Base-by-base conservation (phyloP, 345 rosid genomes). In the Hibiscus trionum region DNA sequence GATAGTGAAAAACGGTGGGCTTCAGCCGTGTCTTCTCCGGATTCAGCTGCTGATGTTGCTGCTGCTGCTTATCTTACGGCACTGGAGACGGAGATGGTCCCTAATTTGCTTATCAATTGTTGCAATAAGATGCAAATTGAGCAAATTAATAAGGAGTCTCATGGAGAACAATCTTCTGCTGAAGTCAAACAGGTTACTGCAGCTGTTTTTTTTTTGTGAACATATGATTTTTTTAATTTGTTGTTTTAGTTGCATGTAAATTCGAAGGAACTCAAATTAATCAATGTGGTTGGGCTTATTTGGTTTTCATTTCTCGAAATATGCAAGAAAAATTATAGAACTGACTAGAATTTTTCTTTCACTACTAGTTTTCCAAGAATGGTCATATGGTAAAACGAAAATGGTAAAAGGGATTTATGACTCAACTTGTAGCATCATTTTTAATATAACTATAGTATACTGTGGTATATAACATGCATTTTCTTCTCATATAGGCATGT, bases 41-140 rank as follows among this genome's bases (percentile, higher is more conserved):
- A 78, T 78, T 81, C 87, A 7, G 99, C 99, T n/a, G 97, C 99
- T 35, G 96, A 90, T 84, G 86, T 88, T 66, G 96, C 92, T 3
- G 82, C 86, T 12, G 78, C 91, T 39, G 84, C 86, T 7, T 95
- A 95, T 61, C 46, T 90, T 11, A 79, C 86, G 1, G 87, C 91
- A 21, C 87, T 95, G 37, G 85, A 86, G 73, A 84, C 75, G 37
- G 97, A 95, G 73, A 69, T 85, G 77, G 83, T 82, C 7, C 92
- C 92, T 2, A 92, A 92, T 81, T 82, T 95, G 53, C 88, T 95
- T 16, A 90, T 95, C 50, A 92, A 95, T 80, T 92, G 99, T 77
- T 92, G 92, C 86, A 95, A 95, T 75, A 90, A 89, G 85, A 90
- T 73, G 66, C 87, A 78, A 64, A 84, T 84, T 7, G 94, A 87